Evolutionary conservation across 495 filamentous ascomycete species (phyloP).

Genomic region (Penicillium robsamsonii): DNA sequence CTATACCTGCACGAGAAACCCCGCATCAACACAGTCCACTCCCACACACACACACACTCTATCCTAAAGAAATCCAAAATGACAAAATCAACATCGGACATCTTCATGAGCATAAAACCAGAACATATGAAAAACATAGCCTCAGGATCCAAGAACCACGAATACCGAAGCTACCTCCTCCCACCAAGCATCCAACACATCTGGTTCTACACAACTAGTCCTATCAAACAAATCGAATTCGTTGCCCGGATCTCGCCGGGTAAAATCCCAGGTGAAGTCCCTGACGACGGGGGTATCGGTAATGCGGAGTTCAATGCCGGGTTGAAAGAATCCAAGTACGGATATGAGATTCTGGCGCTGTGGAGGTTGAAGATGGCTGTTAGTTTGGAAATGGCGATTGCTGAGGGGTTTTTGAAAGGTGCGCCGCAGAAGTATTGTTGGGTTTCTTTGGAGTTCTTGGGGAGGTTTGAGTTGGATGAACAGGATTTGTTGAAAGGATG

Average conservation of each 20-base stretch:
- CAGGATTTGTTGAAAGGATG: background rate
- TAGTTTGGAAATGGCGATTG: conserved; percentile 24
- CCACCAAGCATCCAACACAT: conserved; percentile 26
- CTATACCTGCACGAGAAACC: background rate
- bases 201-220: conserved; percentile 39
- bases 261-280: conserved; percentile 30
- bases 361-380: conserved; percentile 30
- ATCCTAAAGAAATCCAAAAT: background rate
- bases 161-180: conserved; percentile 39
- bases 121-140: conserved; percentile 36
- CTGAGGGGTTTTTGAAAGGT: conserved; percentile 22
- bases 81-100: conserved; percentile 19
- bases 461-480: conserved; percentile 11
- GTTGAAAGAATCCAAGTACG: conserved; percentile 33
- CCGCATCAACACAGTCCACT: background rate
- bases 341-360: conserved; percentile 35
- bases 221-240: conserved; percentile 21
- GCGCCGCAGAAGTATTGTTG: conserved; percentile 36
- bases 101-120: conserved; percentile 37
- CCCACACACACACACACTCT: background rate
- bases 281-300: conserved; percentile 35
- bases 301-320: conserved; percentile 44
- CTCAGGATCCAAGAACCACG: conserved; percentile 35
- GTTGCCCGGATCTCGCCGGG: conserved; percentile 21
- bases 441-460: conserved; percentile 12